Conservation (phyloP, 495 filamentous ascomycete genomes). For the Platismatia glauca region DNA sequence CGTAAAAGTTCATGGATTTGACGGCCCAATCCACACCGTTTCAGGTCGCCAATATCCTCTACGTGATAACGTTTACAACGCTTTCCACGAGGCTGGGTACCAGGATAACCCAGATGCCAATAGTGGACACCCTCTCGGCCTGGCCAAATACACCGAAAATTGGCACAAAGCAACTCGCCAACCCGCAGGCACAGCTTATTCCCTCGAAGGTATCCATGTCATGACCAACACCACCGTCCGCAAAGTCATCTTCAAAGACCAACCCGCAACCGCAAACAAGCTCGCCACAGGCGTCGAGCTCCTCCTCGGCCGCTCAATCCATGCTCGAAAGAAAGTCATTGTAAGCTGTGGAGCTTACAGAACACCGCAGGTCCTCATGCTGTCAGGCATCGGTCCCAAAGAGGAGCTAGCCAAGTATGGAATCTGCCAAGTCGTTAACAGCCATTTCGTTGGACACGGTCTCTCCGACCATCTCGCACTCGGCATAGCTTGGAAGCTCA, state of each 20-base stretch:
- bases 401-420: constrained; percentile 28
- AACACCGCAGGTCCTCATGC: constrained; percentile 47
- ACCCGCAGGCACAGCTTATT: constrained; percentile 8
- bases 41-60: constrained; percentile 29
- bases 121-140: constrained; percentile 1
- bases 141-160: constrained; percentile 2
- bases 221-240: constrained; percentile 28
- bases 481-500: constrained; percentile 31
- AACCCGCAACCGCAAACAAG: constrained; percentile 1
- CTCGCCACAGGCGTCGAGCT: constrained; percentile 25
- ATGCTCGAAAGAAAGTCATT: constrained; percentile 36
- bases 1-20: constrained; percentile 24
- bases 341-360: constrained; percentile 42
- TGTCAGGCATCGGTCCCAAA: constrained; percentile 45
- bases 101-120: constrained; percentile 7
- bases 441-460: constrained; percentile 37
- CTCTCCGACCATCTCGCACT: constrained; percentile 35
- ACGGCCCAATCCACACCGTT: constrained; percentile 24
- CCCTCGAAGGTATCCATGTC: constrained; percentile 22
- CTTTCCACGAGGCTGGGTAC: not conserved
- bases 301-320: constrained; percentile 19
- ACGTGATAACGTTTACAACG: not conserved
- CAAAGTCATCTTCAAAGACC: constrained; percentile 24
- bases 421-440: constrained; percentile 34
- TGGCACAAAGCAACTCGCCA: constrained; percentile 6